Evolutionary conservation across 371 early-diverging fungal genomes (phyloP).

Genomic region (Mucor mucedo): DNA sequence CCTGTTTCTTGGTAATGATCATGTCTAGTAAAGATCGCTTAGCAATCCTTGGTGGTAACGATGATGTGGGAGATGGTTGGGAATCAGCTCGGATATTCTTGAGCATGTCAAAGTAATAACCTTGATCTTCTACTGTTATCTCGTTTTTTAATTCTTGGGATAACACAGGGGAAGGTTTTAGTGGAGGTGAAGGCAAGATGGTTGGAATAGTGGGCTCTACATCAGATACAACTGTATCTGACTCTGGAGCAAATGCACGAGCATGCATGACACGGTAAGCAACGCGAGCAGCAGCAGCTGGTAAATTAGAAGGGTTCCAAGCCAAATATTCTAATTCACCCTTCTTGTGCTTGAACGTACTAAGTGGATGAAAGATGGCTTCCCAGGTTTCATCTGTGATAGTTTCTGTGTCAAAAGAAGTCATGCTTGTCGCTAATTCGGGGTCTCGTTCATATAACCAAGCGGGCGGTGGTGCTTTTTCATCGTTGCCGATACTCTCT

Average conservation of each 20-base stretch:
- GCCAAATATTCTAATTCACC: constrained; percentile 21
- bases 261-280: constrained; percentile 13
- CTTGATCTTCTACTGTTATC: not conserved
- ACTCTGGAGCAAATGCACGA: not conserved
- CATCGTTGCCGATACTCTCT: not conserved
- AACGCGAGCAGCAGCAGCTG: constrained; percentile 15
- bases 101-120: constrained; percentile 16
- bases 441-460: too few relatives aligned
- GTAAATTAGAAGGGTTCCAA: constrained; percentile 13
- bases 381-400: constrained; percentile 18
- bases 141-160: not conserved
- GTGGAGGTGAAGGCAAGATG: constrained; percentile 15
- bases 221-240: not conserved
- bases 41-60: not conserved
- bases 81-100: constrained; percentile 21
- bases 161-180: constrained; percentile 10
- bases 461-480: not conserved
- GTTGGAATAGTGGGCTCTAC: constrained; percentile 15
- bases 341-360: constrained; percentile 24
- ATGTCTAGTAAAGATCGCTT: too few relatives aligned
- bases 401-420: too few relatives aligned
- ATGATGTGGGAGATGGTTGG: not conserved
- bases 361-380: constrained; percentile 26
- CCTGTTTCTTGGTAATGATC: not conserved
- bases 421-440: too few relatives aligned